Base-by-base conservation (phyloP, 1,284 basidiomycete species). In the Ceratobasidium sp. region DNA sequence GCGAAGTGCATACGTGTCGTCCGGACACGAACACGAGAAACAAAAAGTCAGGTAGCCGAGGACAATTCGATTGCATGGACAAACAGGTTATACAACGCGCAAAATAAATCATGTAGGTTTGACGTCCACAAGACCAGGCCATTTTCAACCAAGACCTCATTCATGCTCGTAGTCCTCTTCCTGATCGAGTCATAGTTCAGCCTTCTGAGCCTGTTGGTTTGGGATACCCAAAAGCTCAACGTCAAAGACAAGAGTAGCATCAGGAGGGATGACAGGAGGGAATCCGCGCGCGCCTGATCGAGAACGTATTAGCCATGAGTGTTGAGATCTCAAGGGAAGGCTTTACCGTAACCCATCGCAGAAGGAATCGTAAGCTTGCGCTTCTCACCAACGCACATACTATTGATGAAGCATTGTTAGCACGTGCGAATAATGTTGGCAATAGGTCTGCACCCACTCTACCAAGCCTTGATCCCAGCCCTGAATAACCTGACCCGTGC, bases 311-410 rank as follows among this genome's bases (percentile, higher is more conserved):
- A 64, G 42, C 15, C 12, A 65, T 62, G 40, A 10, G 20, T 28
- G 82, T 83, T 4, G 82, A 83, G 79, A 83, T 82, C 48, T 82
- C 79, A 70, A 20, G 80, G 0, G 80, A 78, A n/a, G 33, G 87
- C 1, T 92, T 79, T 79, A 96, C 96, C 96, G 82, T 97, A 97
- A 15, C 91, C 96, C 85, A 92, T 86, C 68, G 87, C 80, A 15
- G 93, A 84, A 20, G 96, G 96, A 80, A 96, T 96, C 23, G 92
- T 95, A 80, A 98, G 89, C 20, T 89, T 94, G 62, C 97, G 92
- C 88, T 96, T 96, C 87, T 99, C 97, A 78, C 91, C 89, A 48
- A 94, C 83, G 84, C 97, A 98, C 93, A 98, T 97, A 82, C 92
- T 85, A 46, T 28, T 62, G 56, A 20, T 42, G 40, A n/a, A 7